phyloP scores from a whole-genome alignment of 1,139 yeast genomes.

The Arxiozyma telluris region DNA sequence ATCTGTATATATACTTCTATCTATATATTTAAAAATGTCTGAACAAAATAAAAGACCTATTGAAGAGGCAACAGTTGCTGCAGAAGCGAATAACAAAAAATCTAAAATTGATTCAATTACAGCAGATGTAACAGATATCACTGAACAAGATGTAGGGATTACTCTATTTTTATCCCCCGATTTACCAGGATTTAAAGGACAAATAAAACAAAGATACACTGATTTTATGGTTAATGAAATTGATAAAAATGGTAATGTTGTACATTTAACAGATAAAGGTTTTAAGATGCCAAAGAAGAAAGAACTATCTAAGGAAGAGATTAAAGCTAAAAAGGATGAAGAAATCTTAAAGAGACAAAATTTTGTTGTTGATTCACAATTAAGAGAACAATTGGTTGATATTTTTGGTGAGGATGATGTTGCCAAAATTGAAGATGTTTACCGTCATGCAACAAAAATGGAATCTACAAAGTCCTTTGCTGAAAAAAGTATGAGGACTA shows the following conservation, averaged over 20 bases:
- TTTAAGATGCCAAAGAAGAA: constrained; percentile 43
- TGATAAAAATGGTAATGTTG: constrained; percentile 54
- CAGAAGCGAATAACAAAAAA: constrained; percentile 7
- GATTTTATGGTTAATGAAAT: constrained; percentile 93
- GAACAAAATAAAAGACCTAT: constrained; percentile 9
- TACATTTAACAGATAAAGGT: constrained; percentile 71
- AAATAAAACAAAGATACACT: constrained; percentile 80
- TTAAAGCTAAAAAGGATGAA: constrained; percentile 32
- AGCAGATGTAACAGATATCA: constrained; percentile 19
- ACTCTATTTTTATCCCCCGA: constrained; percentile 52
- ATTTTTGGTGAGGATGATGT: constrained; percentile 55
- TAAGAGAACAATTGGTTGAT: constrained; percentile 40
- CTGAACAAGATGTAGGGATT: constrained; percentile 78
- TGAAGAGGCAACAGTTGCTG: constrained; percentile 5
- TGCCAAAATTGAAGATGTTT: constrained; percentile 46
- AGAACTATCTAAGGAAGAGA: constrained; percentile 40
- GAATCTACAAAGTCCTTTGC: constrained; percentile 50
- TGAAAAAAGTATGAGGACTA: constrained; percentile 65
- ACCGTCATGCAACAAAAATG: constrained; percentile 49
- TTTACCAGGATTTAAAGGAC: constrained; percentile 62
- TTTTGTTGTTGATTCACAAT: constrained; percentile 40
- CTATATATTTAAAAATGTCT: constrained; percentile 5
- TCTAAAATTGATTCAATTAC: constrained; percentile 4
- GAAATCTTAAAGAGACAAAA: constrained; percentile 37
- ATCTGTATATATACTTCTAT: no score